Evolutionary conservation across 257 asterid species (phyloP).

Genomic region (Striga asiatica): DNA sequence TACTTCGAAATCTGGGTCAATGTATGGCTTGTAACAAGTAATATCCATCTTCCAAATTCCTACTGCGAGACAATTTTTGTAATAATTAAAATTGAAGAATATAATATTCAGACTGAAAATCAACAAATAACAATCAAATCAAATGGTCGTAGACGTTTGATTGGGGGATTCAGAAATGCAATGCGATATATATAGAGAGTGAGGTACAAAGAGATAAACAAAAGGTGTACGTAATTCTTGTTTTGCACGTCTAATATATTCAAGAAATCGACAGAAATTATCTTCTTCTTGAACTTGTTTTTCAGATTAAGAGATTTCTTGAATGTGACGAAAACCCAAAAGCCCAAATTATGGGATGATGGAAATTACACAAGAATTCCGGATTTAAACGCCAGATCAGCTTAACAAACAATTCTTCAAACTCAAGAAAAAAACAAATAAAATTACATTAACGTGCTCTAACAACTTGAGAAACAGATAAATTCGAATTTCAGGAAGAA

Average conservation of each 20-base stretch:
- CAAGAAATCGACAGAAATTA: slow-evolving; percentile 7
- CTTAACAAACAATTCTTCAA: not conserved
- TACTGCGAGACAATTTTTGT: slow-evolving; percentile 20
- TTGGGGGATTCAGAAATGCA: too few relatives aligned
- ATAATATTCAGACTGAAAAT: not conserved
- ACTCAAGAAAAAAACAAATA: not conserved
- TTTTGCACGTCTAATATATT: slow-evolving; percentile 13
- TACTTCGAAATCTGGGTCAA: slow-evolving; percentile 46
- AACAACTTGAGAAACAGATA: not conserved
- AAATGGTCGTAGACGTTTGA: not conserved
- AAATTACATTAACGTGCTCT: too few relatives aligned
- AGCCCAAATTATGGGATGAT: not conserved
- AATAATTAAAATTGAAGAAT: not conserved
- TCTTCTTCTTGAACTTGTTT: not conserved
- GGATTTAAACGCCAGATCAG: not conserved
- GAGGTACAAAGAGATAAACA: not conserved
- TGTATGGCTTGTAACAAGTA: slow-evolving; percentile 46
- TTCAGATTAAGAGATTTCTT: slow-evolving; percentile 21
- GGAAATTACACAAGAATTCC: not conserved
- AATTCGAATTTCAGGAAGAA: not conserved
- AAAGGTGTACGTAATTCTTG: slow-evolving; percentile 8
- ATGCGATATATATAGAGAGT: not conserved
- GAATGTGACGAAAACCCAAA: slow-evolving; percentile 11
- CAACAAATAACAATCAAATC: not conserved
- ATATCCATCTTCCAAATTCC: slow-evolving; percentile 41